phyloP scores from a whole-genome alignment of 2,329 filamentous ascomycete species.

The Fusarium sambucinum region DNA sequence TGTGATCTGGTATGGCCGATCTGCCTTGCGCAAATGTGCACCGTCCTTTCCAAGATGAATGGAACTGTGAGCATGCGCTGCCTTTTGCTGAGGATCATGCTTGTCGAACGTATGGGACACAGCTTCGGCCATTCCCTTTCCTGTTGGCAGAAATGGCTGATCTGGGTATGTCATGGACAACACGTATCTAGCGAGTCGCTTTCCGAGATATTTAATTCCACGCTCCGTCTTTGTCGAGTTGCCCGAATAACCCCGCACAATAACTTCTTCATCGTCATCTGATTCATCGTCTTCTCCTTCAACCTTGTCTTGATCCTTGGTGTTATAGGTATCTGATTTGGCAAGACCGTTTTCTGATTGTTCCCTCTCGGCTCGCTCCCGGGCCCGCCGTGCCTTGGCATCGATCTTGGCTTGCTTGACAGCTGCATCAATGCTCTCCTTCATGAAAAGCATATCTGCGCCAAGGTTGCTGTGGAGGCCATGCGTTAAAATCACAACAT shows the following conservation, averaged over 20 bases:
- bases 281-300: slow-evolving; percentile 59
- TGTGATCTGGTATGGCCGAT: slow-evolving; percentile 82
- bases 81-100: slow-evolving; percentile 59
- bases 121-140: slow-evolving; percentile 63
- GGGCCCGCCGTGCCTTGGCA: slow-evolving; percentile 70
- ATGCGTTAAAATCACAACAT: slow-evolving; percentile 93
- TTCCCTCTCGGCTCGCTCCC: slow-evolving; percentile 56
- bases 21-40: slow-evolving; percentile 61
- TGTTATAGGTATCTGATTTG: slow-evolving; percentile 31
- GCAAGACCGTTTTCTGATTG: slow-evolving; percentile 12
- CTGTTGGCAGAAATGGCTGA: slow-evolving; percentile 82
- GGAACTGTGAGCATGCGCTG: slow-evolving; percentile 71
- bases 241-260: slow-evolving; percentile 89
- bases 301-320: slow-evolving; percentile 45
- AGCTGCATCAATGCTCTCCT: slow-evolving; percentile 93
- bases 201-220: slow-evolving; percentile 97
- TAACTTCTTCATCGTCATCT: slow-evolving; percentile 83
- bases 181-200: slow-evolving; percentile 91
- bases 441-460: slow-evolving; percentile 95
- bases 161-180: slow-evolving; percentile 93
- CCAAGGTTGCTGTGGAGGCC: slow-evolving; percentile 96
- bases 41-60: slow-evolving; percentile 68
- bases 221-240: slow-evolving; percentile 93
- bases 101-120: slow-evolving; percentile 57
- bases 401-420: slow-evolving; percentile 79